phyloP scores from a whole-genome alignment of 2,329 filamentous ascomycete species.

The Chaetomium globosum region DNA sequence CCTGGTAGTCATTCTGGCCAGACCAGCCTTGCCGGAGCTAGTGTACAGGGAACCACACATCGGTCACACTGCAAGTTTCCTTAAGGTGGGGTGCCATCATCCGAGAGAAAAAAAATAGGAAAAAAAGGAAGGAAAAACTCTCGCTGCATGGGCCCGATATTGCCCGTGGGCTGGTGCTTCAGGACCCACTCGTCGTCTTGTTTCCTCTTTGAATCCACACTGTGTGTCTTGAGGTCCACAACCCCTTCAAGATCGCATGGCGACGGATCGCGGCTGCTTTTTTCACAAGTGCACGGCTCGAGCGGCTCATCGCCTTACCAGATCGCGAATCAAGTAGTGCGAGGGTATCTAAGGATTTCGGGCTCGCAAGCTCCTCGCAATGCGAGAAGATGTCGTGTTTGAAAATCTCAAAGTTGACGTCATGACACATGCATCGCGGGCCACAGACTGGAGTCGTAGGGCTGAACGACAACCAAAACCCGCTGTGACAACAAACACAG shows the following conservation, averaged over 20 bases:
- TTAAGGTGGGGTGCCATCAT: neutral
- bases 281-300: neutral
- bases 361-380: neutral
- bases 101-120: neutral
- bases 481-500: neutral
- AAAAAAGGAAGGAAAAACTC: neutral
- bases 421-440: slow-evolving; percentile 5
- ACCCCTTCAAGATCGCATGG: neutral
- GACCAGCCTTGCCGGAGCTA: neutral
- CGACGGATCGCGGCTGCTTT: neutral
- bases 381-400: neutral
- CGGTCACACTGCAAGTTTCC: neutral
- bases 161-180: neutral
- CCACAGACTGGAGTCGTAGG: slow-evolving; percentile 6
- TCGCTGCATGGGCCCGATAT: neutral
- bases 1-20: neutral
- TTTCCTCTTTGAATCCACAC: neutral
- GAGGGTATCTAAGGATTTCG: neutral
- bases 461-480: slow-evolving; percentile 13
- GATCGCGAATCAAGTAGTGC: neutral
- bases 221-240: slow-evolving; percentile 1
- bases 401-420: slow-evolving; percentile 23
- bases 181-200: neutral
- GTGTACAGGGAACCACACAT: no score
- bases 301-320: neutral